Evolutionary conservation across 768 basidiomycete genomes (phyloP), one percentile per base, ranked within the genome.

Genomic region (Leccinellum luteum): DNA sequence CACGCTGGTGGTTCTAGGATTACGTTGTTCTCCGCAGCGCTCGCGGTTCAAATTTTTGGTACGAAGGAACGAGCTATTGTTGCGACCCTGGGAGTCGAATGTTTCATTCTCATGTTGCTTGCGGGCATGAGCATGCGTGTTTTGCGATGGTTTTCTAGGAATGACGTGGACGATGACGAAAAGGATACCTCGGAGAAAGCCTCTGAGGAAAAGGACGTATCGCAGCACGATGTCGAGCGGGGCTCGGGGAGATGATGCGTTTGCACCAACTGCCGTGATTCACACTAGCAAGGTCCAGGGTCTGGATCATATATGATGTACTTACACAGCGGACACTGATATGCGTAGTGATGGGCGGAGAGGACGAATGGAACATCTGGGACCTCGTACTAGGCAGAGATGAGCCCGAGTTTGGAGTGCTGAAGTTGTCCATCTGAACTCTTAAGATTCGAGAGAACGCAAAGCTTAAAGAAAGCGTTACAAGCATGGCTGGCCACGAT

Each of bases 31-130:
- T 49, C 49, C 1, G 1, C 32, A 1, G 62, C 62, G 6, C 51
- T 63, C 17, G 28, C 28, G 13, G 14, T 60, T 6, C 54, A 60
- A 12, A 54, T 64, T 3, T 64, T 65, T 15, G 4, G 34, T n/a
- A 28, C 53, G 10, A 52, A 38, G 23, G 19, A 61, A 9, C 45
- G 6, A 17, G 41, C n/a, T 0, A 55, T 51, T n/a, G 21, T 50
- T 15, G 8, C 15, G 32, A 41, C 56, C 6, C 55, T 64, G 10
- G 41, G 60, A 7, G 32, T 52, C 19, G 60, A 58, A 43, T 61
- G 30, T 32, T 12, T 48, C 15, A 41, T 65, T 14, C 51, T 64
- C 17, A 15, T 62, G 10, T 21, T 45, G 4, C 25, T 57, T 13
- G 35, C 2, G 12, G 1, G 28, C 14, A 54, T 59, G 35, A 23